Evolutionary conservation across 306 rosid species (phyloP).

Genomic region (Dalbergia cultrata): DNA sequence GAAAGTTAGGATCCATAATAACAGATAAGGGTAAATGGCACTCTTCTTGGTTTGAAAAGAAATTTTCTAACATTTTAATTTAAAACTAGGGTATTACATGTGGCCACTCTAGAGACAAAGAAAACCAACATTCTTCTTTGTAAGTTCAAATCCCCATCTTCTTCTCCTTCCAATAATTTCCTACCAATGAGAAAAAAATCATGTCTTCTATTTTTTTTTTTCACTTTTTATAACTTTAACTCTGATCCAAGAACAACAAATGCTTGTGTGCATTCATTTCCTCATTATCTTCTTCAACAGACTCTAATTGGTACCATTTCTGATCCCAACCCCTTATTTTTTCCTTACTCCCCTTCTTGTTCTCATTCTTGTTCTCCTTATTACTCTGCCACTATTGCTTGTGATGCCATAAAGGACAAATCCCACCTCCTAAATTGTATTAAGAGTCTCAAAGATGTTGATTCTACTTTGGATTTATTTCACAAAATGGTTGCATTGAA

Average conservation of each 20-base stretch:
- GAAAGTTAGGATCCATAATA: too few species aligned
- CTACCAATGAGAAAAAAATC: too few species aligned
- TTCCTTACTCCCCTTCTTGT: background rate
- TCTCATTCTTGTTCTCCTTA: background rate
- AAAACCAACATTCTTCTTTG: too few species aligned
- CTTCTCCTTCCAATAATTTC: too few species aligned
- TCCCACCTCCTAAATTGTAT: background rate
- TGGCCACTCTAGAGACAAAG: too few species aligned
- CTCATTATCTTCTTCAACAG: background rate
- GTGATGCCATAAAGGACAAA: background rate
- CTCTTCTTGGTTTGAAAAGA: too few species aligned
- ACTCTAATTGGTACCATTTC: background rate
- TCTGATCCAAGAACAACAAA: background rate
- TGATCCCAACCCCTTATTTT: background rate
- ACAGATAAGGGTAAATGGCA: too few species aligned
- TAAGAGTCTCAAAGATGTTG: background rate
- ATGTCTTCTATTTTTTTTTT: too few species aligned
- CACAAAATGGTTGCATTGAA: background rate
- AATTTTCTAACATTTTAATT: too few species aligned
- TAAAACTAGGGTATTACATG: too few species aligned
- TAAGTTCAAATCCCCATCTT: too few species aligned
- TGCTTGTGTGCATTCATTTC: background rate
- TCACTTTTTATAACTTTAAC: too few species aligned
- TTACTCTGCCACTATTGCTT: background rate
- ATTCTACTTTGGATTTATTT: conserved; percentile 1